Evolutionary conservation across 345 rosid genomes (phyloP).

Genomic region (Rhodamnia rubescens): DNA sequence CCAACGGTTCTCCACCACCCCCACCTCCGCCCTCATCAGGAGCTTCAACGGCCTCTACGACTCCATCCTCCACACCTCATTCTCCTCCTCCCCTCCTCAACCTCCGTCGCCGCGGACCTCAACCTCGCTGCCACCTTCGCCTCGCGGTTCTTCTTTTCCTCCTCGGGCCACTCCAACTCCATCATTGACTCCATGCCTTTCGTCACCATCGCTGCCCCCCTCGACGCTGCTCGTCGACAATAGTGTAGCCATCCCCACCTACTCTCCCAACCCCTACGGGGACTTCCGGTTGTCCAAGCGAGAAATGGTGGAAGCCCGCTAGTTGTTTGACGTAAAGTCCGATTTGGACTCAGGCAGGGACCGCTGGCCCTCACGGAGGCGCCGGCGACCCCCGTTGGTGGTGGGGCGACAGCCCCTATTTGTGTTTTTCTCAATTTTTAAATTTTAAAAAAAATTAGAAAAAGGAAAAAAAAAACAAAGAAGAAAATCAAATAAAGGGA

Average conservation of each 20-base stretch:
- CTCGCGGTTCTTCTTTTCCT: constrained; percentile 85
- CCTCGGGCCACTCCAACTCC: constrained; percentile 86
- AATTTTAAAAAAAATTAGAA: no score
- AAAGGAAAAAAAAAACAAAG: no score
- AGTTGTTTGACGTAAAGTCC: constrained; percentile 35
- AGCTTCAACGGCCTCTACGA: constrained; percentile 38
- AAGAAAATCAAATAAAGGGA: no score
- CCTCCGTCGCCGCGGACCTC: constrained; percentile 4
- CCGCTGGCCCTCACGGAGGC: no score
- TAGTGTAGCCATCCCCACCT: constrained; percentile 46
- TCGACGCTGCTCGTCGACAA: neutral
- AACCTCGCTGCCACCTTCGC: constrained; percentile 14
- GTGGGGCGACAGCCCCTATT: no score
- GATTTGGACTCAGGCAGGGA: constrained; percentile 29
- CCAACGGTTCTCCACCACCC: constrained; percentile 2
- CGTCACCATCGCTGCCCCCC: neutral
- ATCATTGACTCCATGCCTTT: constrained; percentile 38
- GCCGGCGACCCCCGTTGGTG: no score
- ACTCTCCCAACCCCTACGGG: no score
- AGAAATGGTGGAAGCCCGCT: constrained; percentile 85
- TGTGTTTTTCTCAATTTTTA: no score
- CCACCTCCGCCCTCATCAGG: constrained; percentile 12
- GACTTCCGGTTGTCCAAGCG: constrained; percentile 87
- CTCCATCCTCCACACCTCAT: neutral
- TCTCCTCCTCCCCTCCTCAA: constrained; percentile 1